Evolutionary conservation across 1,284 basidiomycete genomes (phyloP), one percentile per base, ranked within the genome.

Genomic region (Mycosarcoma maydis): DNA sequence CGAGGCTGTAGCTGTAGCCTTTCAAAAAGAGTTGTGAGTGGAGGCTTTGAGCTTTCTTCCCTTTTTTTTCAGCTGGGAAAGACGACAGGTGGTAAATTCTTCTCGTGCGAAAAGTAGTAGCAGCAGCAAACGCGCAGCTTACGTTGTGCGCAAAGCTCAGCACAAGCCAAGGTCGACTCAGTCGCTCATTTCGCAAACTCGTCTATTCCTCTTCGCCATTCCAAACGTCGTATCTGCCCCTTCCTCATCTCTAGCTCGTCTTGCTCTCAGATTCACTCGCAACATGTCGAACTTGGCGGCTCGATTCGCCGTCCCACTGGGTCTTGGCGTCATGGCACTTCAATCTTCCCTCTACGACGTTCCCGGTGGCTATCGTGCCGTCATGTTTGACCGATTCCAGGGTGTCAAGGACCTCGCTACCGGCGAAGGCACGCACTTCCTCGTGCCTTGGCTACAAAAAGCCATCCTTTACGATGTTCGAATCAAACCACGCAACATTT

Each of bases 391-490:
- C 84, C 87, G 95, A 77, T 98, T 98, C 84, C 87, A 90, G 53
- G 96, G 96, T 83, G 94, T 98, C 43, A 72, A 78, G 65, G 59
- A 67, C 43, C 44, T 62, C 47, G 66, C 76, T 26, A 61, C 68
- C n/a, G 30, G 52, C 45, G 76, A 99, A 84, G 96, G 96, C n/a
- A 99, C 96, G 5, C 96, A 99, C 84, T 90, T 99, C 83, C 86
- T 98, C 60, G 85, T 98, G 58, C 95, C 95, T 32, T 94, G 94
- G 92, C 85, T 98, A 43, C 83, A 84, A 69, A 88, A 90, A 64
- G 94, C 95, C 13, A 97, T 99, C 83, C 85, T 98, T 42, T 98
- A 96, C 83, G 96, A 99, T 85, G 94, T 94, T 71, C 89, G 96
- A 61, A 96, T 95, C 83, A 99, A 98, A 85, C 95, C 95, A 40